These are phyloP conservation scores for Casuarina equisetifolia DNA, from an alignment of 306 rosid genomes.

Conservation along the genomic window DNA sequence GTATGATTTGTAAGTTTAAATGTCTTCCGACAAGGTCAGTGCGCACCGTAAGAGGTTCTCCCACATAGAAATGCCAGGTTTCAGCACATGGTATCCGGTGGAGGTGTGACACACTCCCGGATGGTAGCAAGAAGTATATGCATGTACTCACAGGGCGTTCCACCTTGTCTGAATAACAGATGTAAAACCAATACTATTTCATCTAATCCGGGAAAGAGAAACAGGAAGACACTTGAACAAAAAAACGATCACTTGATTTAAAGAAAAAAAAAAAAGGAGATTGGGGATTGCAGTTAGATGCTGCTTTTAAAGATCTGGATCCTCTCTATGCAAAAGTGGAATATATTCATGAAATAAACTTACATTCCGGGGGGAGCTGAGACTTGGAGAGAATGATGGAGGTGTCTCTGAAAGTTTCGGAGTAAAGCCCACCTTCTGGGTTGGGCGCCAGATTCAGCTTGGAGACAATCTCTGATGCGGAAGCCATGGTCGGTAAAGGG, in stretches of 20 bases:
- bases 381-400: constrained; percentile 26
- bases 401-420: constrained; percentile 44
- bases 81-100: constrained; percentile 55
- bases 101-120: constrained; percentile 40
- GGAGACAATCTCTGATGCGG: not conserved
- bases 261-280: not conserved
- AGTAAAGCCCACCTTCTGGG: constrained; percentile 48
- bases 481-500: not conserved
- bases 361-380: too few relatives aligned
- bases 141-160: constrained; percentile 10
- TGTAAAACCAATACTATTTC: not conserved
- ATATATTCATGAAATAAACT: too few relatives aligned
- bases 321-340: too few relatives aligned
- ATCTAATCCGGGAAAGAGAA: not conserved
- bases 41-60: constrained; percentile 45
- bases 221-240: too few relatives aligned
- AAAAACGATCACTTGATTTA: too few relatives aligned
- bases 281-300: too few relatives aligned
- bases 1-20: not conserved
- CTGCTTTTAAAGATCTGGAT: not conserved
- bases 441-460: constrained; percentile 43
- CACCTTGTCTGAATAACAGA: constrained; percentile 38
- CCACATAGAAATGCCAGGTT: constrained; percentile 51
- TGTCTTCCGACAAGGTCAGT: not conserved
- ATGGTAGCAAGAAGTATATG: not conserved